Evolutionary conservation across 2,329 filamentous ascomycete genomes (phyloP).

Genomic region (Tolypocladium tundrense): DNA sequence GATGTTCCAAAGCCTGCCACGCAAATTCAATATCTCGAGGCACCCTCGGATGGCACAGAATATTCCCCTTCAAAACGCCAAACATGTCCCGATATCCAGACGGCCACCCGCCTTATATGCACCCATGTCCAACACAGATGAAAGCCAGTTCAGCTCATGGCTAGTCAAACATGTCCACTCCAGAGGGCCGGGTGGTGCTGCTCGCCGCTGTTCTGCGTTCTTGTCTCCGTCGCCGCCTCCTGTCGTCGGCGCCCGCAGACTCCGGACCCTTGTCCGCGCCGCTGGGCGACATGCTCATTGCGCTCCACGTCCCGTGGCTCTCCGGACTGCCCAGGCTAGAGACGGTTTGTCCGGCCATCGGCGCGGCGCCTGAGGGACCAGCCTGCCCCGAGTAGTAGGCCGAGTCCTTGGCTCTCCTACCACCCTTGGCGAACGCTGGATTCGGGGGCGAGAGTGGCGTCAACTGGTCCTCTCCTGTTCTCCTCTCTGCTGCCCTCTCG

Average conservation of each 20-base stretch:
- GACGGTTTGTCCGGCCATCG: slow-evolving; percentile 28
- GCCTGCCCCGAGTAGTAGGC: slow-evolving; percentile 50
- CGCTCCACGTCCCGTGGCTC: slow-evolving; percentile 45
- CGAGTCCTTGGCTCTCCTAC: slow-evolving; percentile 44
- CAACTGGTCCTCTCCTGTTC: slow-evolving; percentile 27
- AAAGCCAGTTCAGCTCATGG: neutral
- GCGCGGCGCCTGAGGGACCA: slow-evolving; percentile 30
- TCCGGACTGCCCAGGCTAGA: slow-evolving; percentile 37
- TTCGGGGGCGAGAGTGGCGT: slow-evolving; percentile 42
- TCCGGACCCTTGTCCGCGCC: slow-evolving; percentile 24
- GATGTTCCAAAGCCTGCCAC: neutral
- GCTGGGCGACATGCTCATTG: slow-evolving; percentile 36
- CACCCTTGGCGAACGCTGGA: slow-evolving; percentile 43
- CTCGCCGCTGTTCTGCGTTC: slow-evolving; percentile 39
- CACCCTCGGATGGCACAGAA: neutral
- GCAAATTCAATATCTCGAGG: neutral
- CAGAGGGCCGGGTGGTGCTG: slow-evolving; percentile 20
- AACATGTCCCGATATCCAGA: neutral
- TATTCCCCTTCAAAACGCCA: neutral
- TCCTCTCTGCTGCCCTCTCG: slow-evolving; percentile 36
- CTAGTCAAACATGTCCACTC: slow-evolving; percentile 28
- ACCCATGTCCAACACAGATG: neutral
- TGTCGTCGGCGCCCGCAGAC: slow-evolving; percentile 34
- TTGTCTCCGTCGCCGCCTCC: slow-evolving; percentile 42
- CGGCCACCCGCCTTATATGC: neutral